Evolutionary conservation across 768 basidiomycete genomes (phyloP).

Genomic region (Boletus rex-veris): DNA sequence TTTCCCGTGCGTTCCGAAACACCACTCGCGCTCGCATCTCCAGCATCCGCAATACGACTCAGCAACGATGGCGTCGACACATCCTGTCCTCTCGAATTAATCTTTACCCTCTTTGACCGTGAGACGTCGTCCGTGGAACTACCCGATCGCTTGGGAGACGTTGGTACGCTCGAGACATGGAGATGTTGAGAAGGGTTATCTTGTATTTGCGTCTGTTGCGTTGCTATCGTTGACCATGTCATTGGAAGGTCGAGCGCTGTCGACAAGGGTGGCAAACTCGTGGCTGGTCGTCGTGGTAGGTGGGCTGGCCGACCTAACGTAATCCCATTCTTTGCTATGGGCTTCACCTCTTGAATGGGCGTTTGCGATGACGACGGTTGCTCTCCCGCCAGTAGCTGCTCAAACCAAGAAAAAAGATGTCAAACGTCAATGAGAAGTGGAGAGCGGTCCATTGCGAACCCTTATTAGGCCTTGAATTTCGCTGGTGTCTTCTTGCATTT

Average conservation of each 20-base stretch:
- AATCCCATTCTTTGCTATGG: constrained; percentile 12
- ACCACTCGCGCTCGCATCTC: constrained; percentile 14
- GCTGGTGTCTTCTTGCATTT: constrained; percentile 20
- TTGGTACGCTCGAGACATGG: constrained; percentile 5
- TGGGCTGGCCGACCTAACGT: constrained; percentile 24
- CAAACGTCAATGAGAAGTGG: constrained; percentile 36
- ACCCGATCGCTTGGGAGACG: constrained; percentile 25
- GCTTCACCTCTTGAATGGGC: constrained; percentile 10
- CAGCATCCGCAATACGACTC: constrained; percentile 38
- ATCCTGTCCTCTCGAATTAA: constrained; percentile 26
- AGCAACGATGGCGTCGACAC: constrained; percentile 39
- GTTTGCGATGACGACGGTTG: constrained; percentile 17
- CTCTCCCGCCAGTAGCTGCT: constrained; percentile 38
- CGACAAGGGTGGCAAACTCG: constrained; percentile 11
- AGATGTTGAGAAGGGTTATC: constrained; percentile 10
- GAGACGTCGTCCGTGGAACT: constrained; percentile 31
- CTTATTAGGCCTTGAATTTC: constrained; percentile 46
- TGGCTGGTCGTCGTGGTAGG: constrained; percentile 23
- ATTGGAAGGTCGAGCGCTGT: constrained; percentile 13
- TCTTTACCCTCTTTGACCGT: constrained; percentile 35
- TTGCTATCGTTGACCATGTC: constrained; percentile 8
- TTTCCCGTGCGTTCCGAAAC: constrained; percentile 17
- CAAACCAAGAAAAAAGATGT: constrained; percentile 41
- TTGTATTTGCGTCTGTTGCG: constrained; percentile 9
- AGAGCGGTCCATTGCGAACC: constrained; percentile 53